Evolutionary conservation across 306 rosid genomes (phyloP), one percentile per base, ranked within the genome.

Genomic region (Citrullus colocynthis): DNA sequence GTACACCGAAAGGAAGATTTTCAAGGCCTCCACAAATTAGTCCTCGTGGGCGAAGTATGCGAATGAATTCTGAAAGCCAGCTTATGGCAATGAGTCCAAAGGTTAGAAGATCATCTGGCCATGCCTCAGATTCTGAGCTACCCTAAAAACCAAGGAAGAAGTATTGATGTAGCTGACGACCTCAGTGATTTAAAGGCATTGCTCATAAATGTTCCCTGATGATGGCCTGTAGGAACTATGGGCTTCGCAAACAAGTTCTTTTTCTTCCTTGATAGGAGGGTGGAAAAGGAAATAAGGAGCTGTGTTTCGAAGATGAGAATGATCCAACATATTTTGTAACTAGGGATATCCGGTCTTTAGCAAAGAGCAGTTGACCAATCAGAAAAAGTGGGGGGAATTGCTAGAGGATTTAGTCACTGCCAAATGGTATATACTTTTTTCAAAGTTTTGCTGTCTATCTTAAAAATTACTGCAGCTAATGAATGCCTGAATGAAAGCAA

Each of bases 121-220:
- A 88, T 86, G 92, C 84, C 88, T 95, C 97, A 34, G 96, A 92
- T 88, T 90, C 97, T 59, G 97, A 95, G 85, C 86, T 95, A 82
- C 57, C 93, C 64, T 89, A 86, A 20, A 44, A 52, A 9, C 13
- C 39, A 74, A 72, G 58, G 76, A 72, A 73, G 44, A 28, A 44
- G 75, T 70, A 44, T 21, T 1, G 18, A 70, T 20, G 32, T 44
- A 70, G 30, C 56, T 44, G 57, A 70, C 39, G 56, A 21, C 61
- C 77, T 73, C 60, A 17, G 59, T 49, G 77, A 49, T 51, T 72
- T 8, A 48, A 71, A 71, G 44, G 60, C 60, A 48, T 51, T 52
- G 61, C 62, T 74, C 62, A 18, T 72, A 49, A 45, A 21, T 30
- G 76, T 72, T 37, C 51, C 76, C 21, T 15, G 55, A 37, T n/a